Evolutionary conservation across 176 grass and related monocot species (phyloP).

Genomic region (Zea luxurians): DNA sequence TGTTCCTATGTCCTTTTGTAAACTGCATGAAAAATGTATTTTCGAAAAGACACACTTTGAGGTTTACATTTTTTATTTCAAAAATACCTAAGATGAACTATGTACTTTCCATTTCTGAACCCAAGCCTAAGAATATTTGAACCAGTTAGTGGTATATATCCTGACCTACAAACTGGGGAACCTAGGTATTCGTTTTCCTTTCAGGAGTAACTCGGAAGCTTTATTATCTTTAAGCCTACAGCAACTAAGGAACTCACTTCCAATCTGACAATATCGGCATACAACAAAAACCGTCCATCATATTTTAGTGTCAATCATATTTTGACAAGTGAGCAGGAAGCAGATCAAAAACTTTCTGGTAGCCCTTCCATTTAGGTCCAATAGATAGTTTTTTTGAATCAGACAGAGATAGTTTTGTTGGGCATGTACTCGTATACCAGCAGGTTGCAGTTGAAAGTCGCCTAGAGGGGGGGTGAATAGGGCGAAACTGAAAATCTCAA

Average conservation of each 20-base stretch:
- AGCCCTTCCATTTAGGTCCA: slow-evolving; percentile 21
- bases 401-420: too few species aligned
- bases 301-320: not conserved
- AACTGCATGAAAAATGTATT: too few species aligned
- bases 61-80: not conserved
- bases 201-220: not conserved
- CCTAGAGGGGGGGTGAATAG: too few species aligned
- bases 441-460: too few species aligned
- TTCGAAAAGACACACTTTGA: not conserved
- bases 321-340: not conserved
- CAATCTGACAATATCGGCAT: slow-evolving; percentile 6
- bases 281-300: slow-evolving; percentile 26
- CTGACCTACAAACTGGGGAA: too few species aligned
- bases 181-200: not conserved
- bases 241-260: not conserved
- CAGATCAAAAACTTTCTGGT: not conserved
- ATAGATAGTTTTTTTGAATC: too few species aligned
- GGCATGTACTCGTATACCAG: too few species aligned
- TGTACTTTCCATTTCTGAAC: not conserved
- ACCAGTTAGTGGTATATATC: too few species aligned
- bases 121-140: not conserved
- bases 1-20: slow-evolving; percentile 18
- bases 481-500: too few species aligned
- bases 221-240: slow-evolving; percentile 3
- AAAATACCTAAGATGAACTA: not conserved